A percentile compares a stretch with the other conserved stretches of the same genome.
Conservation (phyloP, 2,329 filamentous ascomycete species). For the Xylariaceae sp. region DNA sequence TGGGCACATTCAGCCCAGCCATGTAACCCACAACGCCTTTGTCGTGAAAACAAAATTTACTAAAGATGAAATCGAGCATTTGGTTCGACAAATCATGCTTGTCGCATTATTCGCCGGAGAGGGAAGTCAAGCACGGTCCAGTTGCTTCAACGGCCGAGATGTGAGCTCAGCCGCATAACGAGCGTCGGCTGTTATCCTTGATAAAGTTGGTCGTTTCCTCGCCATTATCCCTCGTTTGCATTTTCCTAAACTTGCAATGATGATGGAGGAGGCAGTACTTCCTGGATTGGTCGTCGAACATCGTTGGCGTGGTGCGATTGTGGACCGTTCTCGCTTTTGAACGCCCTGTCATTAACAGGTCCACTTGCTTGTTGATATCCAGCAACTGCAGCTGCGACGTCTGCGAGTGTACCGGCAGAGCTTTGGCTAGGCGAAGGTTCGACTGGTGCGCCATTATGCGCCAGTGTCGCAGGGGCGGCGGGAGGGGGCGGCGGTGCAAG, state of each 20-base stretch:
- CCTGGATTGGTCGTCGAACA: slow-evolving; percentile 51
- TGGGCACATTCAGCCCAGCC: too few species aligned
- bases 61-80: too few species aligned
- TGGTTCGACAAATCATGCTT: too few species aligned
- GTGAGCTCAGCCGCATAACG: background rate
- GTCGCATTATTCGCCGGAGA: too few species aligned
- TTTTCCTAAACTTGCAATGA: slow-evolving; percentile 25
- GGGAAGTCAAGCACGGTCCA: too few species aligned
- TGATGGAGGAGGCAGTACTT: slow-evolving; percentile 31
- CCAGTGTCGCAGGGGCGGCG: slow-evolving; percentile 18
- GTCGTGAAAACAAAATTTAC: too few species aligned
- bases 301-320: slow-evolving; percentile 48
- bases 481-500: slow-evolving; percentile 45
- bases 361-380: slow-evolving; percentile 23
- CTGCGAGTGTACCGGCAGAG: slow-evolving; percentile 31
- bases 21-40: too few species aligned
- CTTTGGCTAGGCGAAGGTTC: slow-evolving; percentile 19
- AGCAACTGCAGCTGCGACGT: slow-evolving; percentile 33
- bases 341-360: slow-evolving; percentile 34
- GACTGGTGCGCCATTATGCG: slow-evolving; percentile 19
- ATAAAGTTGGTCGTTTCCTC: too few species aligned
- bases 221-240: background rate
- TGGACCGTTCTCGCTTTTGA: slow-evolving; percentile 37
- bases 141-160: too few species aligned
- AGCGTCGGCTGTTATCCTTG: too few species aligned